A percentile compares a stretch with the other conserved stretches of the same genome.
Conservation (phyloP, 75 land plant species). For the Pinus taeda region DNA sequence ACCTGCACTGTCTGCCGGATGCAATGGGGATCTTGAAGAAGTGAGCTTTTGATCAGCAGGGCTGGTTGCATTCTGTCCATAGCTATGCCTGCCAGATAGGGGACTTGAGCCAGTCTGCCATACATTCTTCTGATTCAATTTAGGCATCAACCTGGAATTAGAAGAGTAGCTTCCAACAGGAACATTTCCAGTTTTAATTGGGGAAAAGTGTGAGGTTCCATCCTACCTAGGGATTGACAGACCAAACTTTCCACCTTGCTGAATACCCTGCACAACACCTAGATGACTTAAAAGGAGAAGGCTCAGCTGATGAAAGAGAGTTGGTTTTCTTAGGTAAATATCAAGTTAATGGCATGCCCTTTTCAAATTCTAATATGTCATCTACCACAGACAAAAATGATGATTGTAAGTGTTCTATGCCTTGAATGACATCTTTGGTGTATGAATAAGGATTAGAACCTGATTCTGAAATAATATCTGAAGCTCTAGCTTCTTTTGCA, state of each 20-base stretch:
- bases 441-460: constrained; percentile 28
- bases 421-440: constrained; percentile 28
- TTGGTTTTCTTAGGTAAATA: constrained; percentile 9
- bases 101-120: constrained; percentile 20
- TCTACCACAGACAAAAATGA: constrained; percentile 64
- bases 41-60: constrained; percentile 60
- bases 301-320: constrained; percentile 14
- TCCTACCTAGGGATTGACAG: constrained; percentile 36
- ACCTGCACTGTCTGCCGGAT: constrained; percentile 31
- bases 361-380: constrained; percentile 64
- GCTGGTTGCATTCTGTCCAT: constrained; percentile 2
- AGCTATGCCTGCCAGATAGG: not conserved
- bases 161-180: constrained; percentile 8
- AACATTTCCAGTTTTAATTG: constrained; percentile 18
- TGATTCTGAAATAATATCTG: constrained; percentile 27
- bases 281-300: constrained; percentile 38
- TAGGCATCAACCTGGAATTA: constrained; percentile 12
- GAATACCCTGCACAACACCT: constrained; percentile 20
- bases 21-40: constrained; percentile 49
- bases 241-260: constrained; percentile 31
- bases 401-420: constrained; percentile 22
- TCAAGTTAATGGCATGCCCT: constrained; percentile 16
- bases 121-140: constrained; percentile 29
- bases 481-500: constrained; percentile 7
- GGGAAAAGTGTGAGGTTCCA: constrained; percentile 20